phyloP scores from a whole-genome alignment of 371 early-diverging fungal genomes.

The Syncephalastrum racemosum region DNA sequence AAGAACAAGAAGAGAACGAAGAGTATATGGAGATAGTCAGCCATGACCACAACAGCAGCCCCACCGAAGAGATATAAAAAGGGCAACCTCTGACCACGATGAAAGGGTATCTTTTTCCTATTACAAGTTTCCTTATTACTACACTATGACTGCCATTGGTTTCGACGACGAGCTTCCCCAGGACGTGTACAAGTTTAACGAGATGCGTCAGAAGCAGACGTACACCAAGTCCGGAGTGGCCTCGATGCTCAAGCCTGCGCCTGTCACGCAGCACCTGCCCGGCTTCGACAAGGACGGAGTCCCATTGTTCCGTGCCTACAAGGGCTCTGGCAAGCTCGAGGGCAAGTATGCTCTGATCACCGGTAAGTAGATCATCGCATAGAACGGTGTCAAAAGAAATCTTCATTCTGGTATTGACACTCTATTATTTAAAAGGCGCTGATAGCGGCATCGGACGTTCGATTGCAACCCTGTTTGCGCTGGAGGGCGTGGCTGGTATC shows the following conservation, averaged over 20 bases:
- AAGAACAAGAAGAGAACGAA: too few species aligned
- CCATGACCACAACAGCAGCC: too few species aligned
- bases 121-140: too few species aligned
- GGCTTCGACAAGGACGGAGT: conserved; percentile 38
- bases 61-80: conserved; percentile 1
- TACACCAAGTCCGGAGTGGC: conserved; percentile 49
- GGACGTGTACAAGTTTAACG: conserved; percentile 50
- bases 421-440: conserved; percentile 28
- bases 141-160: conserved; percentile 34
- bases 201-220: conserved; percentile 39
- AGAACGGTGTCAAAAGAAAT: not conserved
- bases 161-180: conserved; percentile 51
- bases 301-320: conserved; percentile 41
- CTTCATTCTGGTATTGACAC: not conserved
- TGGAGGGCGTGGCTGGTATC: conserved; percentile 49
- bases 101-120: not conserved
- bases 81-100: too few species aligned
- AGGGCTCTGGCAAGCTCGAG: conserved; percentile 43
- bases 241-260: conserved; percentile 46
- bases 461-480: conserved; percentile 46
- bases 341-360: conserved; percentile 49
- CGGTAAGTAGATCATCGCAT: conserved; percentile 25
- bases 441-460: conserved; percentile 52
- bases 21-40: too few species aligned
- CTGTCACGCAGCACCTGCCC: conserved; percentile 48